phyloP scores from a whole-genome alignment of 257 asterid genomes.

The Dorcoceras hygrometricum region DNA sequence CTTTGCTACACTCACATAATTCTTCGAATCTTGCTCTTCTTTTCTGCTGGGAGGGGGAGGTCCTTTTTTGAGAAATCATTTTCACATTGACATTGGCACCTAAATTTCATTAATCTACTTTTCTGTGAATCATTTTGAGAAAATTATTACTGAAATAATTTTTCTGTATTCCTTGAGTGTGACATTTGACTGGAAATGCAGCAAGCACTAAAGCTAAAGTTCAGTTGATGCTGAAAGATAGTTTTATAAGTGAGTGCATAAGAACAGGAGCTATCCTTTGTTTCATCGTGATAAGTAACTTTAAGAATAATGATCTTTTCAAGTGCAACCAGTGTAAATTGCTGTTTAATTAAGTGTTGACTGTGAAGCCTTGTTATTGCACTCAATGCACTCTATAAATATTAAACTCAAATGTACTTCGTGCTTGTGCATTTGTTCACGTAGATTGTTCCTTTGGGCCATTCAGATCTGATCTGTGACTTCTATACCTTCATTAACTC shows the following conservation, averaged over 20 bases:
- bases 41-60: not conserved
- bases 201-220: not conserved
- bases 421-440: no score
- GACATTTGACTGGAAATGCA: not conserved
- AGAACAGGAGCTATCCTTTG: not conserved
- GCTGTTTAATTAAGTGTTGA: not conserved
- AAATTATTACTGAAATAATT: not conserved
- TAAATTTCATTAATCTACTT: no score
- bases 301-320: no score
- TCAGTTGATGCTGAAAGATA: not conserved
- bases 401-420: not conserved
- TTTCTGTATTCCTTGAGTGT: not conserved
- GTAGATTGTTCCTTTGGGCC: no score
- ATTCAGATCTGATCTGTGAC: no score
- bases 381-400: not conserved
- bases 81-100: no score
- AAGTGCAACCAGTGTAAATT: not conserved
- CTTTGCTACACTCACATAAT: not conserved
- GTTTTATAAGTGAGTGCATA: not conserved
- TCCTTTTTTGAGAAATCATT: not conserved
- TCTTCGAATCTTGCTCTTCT: not conserved
- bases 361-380: not conserved
- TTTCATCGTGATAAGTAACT: not conserved
- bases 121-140: not conserved
- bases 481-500: no score